Evolutionary conservation across 2,329 filamentous ascomycete genomes (phyloP).

Genomic region (Chlorencoelia australis): DNA sequence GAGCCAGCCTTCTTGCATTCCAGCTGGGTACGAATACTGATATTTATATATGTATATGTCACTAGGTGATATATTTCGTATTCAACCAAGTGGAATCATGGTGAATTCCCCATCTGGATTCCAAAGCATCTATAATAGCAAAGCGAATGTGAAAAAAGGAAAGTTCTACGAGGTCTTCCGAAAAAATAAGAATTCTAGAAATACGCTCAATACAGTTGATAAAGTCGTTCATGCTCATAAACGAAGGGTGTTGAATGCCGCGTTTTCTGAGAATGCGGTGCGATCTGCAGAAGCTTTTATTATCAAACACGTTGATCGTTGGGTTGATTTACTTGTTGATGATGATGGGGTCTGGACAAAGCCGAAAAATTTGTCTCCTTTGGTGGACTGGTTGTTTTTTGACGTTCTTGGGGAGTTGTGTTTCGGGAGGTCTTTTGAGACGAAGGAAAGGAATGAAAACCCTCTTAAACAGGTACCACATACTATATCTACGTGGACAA

Average conservation of each 20-base stretch:
- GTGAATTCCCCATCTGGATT: background rate
- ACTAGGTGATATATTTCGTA: slow-evolving; percentile 1
- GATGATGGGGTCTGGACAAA: background rate
- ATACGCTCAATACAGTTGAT: background rate
- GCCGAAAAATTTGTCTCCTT: background rate
- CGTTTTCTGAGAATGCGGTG: background rate
- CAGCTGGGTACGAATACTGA: too few relatives aligned
- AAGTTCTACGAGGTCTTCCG: background rate
- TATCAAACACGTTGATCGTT: slow-evolving; percentile 1
- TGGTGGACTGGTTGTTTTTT: background rate
- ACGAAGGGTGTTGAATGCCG: background rate
- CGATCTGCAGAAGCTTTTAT: slow-evolving; percentile 1
- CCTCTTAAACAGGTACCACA: background rate
- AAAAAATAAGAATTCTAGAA: background rate
- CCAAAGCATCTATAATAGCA: background rate
- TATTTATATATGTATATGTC: too few relatives aligned
- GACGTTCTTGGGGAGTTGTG: slow-evolving; percentile 3
- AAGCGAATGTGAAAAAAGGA: background rate
- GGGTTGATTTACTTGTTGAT: slow-evolving; percentile 1
- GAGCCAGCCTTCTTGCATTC: too few relatives aligned
- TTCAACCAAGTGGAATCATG: background rate
- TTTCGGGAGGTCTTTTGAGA: slow-evolving; percentile 3
- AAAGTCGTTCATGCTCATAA: background rate
- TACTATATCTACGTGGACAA: too few relatives aligned
- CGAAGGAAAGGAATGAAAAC: background rate